phyloP scores from a whole-genome alignment of 2,329 filamentous ascomycete genomes.

The Fusarium verrucosum region DNA sequence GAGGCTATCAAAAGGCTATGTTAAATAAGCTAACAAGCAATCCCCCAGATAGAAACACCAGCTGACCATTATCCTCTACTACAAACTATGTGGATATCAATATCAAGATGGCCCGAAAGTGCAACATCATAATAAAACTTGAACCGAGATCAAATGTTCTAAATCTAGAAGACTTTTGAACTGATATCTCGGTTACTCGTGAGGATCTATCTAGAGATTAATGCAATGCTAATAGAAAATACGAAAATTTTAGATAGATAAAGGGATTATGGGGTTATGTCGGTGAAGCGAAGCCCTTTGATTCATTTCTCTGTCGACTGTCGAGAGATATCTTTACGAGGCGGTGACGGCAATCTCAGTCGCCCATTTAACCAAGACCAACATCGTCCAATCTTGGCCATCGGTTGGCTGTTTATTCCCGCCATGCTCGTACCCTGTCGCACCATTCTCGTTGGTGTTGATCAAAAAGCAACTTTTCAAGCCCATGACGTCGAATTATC shows the following conservation, averaged over 20 bases:
- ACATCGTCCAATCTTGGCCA: constrained; percentile 35
- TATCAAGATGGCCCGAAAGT: constrained; percentile 15
- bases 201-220: constrained; percentile 8
- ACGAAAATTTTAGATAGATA: background rate
- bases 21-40: constrained; percentile 23
- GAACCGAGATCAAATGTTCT: constrained; percentile 34
- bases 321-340: background rate
- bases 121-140: constrained; percentile 23
- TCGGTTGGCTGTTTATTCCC: constrained; percentile 37
- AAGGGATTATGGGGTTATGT: background rate
- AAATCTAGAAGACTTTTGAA: constrained; percentile 21
- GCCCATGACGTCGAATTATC: constrained; percentile 38
- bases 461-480: constrained; percentile 24
- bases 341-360: constrained; percentile 16
- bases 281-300: constrained; percentile 11
- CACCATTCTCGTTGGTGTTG: constrained; percentile 37
- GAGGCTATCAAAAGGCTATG: constrained; percentile 12
- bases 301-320: too few species aligned
- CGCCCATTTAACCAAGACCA: too few species aligned
- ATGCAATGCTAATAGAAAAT: constrained; percentile 7
- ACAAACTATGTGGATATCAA: constrained; percentile 20
- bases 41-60: constrained; percentile 17
- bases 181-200: constrained; percentile 26
- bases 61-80: constrained; percentile 11
- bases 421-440: constrained; percentile 32